Evolutionary conservation across 108 stramenopile species (phyloP), one percentile per base, ranked within the genome.

Genomic region (Mediolabrus comicus): DNA sequence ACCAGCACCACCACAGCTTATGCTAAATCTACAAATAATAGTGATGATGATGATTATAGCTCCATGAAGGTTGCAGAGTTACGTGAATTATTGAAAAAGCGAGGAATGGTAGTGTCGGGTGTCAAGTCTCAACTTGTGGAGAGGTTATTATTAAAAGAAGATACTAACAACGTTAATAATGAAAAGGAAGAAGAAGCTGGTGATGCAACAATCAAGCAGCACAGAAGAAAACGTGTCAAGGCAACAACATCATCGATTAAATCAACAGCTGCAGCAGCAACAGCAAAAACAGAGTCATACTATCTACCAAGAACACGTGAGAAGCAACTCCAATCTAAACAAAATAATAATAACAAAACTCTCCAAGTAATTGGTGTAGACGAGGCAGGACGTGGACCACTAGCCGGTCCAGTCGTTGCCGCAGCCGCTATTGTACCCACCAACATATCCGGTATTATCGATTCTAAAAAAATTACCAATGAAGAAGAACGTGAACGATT

Each of bases 341-440:
- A n/a, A 39, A 3, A 59, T 8, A 24, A 39, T 39, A 11, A 38
- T 29, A 28, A 66, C 4, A 7, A 69, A 59, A n/a, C 22, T 35
- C 43, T 36, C 16, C 19, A 63, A 14, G 85, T 94, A 8, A 86
- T 96, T 24, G 95, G 95, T 14, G 89, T 97, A 34, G 98, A 99
- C 69, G 98, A 98, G 81, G 99, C 97, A 9, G 99, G 99, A 1
- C 84, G 99, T 22, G 99, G 99, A n/a, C 98, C 98, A 2, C 74
- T 99, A 51, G 97, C 97, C 49, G 65, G 62, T 29, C 91, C 90
- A 14, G 92, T 95, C 0, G 91, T 91, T 2, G 88, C 86, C 9
- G 91, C 91, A 16, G 89, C 89, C 3, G 89, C 84, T 11, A 77
- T 87, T 26, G 71, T 81, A 8, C 92, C 95, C 25, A 69, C 32